Percentiles rank a stretch among this genome's conserved stretches.
phyloP scores from a whole-genome alignment of 345 rosid species.

The Microthlaspi erraticum region DNA sequence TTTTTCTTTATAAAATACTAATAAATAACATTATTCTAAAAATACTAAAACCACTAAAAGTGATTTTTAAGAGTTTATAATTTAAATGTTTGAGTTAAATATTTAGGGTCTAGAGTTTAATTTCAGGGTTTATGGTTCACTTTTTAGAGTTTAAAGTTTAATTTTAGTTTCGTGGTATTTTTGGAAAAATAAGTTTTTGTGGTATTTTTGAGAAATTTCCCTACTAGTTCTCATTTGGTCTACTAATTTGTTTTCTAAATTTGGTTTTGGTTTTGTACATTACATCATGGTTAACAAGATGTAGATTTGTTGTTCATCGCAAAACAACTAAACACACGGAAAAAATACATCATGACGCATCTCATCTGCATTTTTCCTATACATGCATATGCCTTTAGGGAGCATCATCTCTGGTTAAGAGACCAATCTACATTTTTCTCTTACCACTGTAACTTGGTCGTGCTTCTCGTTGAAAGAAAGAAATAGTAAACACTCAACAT shows the following conservation, averaged over 20 bases:
- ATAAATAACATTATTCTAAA: too few relatives aligned
- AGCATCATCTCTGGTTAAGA: slow-evolving; percentile 20
- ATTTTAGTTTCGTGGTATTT: too few relatives aligned
- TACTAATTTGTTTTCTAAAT: background rate
- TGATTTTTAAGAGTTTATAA: too few relatives aligned
- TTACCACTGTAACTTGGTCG: slow-evolving; percentile 22
- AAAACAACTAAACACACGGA: background rate
- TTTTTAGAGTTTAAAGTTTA: too few relatives aligned
- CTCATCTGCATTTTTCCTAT: background rate
- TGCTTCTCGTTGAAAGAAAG: slow-evolving; percentile 52
- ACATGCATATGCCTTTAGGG: background rate
- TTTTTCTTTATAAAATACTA: too few relatives aligned
- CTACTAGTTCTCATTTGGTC: background rate
- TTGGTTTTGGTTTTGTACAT: background rate
- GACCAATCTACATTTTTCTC: slow-evolving; percentile 32
- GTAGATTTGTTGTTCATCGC: background rate
- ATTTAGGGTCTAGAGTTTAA: too few relatives aligned
- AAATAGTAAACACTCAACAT: slow-evolving; percentile 56
- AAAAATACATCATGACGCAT: slow-evolving; percentile 5
- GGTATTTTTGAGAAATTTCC: too few relatives aligned
- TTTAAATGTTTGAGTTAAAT: too few relatives aligned
- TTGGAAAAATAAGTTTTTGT: too few relatives aligned
- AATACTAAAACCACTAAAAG: too few relatives aligned
- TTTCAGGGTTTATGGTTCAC: too few relatives aligned
- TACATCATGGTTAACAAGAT: slow-evolving; percentile 1